A percentile compares a stretch with the other conserved stretches of the same genome.
phyloP scores from a whole-genome alignment of 805 yeast species.

The Schizosaccharomyces lindneri region DNA sequence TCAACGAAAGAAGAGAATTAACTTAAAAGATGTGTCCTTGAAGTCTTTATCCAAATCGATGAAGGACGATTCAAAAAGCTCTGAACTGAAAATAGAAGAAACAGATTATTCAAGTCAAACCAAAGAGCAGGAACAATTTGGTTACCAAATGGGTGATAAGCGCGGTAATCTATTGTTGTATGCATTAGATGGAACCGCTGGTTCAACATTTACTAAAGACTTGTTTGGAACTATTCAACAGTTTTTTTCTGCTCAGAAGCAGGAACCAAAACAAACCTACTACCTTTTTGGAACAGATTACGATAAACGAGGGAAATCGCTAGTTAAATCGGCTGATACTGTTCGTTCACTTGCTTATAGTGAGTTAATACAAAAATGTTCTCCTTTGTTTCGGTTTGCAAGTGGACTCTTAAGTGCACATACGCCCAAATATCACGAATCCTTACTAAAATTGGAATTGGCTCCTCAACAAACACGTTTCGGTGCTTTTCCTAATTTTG shows the following conservation, averaged over 20 bases:
- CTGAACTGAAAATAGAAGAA: not conserved
- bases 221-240: not conserved
- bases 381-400: not conserved
- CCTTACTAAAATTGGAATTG: not conserved
- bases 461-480: not conserved
- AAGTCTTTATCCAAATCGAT: not conserved
- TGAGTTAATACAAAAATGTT: not conserved
- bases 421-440: not conserved
- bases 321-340: not conserved
- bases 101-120: too few species aligned
- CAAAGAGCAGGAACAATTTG: not conserved
- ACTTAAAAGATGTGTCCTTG: not conserved
- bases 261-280: not conserved
- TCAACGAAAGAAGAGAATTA: not conserved
- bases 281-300: not conserved
- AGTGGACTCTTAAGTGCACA: not conserved
- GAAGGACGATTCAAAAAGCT: not conserved
- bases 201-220: not conserved
- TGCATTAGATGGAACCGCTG: not conserved
- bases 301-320: not conserved
- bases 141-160: not conserved
- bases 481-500: not conserved
- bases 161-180: not conserved
- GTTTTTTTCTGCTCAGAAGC: not conserved
- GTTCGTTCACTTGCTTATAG: not conserved